Base-by-base conservation (phyloP, 1,284 basidiomycete genomes). In the Pulveroboletus sp. region DNA sequence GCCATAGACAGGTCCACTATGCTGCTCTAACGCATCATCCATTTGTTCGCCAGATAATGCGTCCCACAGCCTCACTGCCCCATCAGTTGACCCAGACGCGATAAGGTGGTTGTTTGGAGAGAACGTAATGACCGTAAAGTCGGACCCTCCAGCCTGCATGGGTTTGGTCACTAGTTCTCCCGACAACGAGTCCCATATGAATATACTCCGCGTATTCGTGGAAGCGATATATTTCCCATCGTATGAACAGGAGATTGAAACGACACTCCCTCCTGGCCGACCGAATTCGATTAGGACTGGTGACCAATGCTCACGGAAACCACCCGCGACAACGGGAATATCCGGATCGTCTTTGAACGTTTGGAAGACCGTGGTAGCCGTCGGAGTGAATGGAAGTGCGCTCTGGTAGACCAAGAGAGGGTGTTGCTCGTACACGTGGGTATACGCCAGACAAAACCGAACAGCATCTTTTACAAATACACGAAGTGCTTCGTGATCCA, bases 371-470 rank as follows among this genome's bases (percentile, higher is more conserved):
- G 54, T 46, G 18, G 62, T 57, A 11, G 57, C 48, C 20, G 56
- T 74, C 3, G 71, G 70, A 33, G 72, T 62, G 49, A 74, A 71
- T 7, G 70, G 72, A 28, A 74, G 67, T 17, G 70, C 72, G 12
- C 70, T 65, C 31, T 61, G 60, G 54, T 74, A 74, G 25, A 71
- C 72, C 24, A 71, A 51, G n/a, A 73, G 68, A 11, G 70, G 72
- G 44, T 74, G 72, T 22, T 71, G 68, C 54, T 71, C 72, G 46
- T 72, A 74, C 5, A 57, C 62, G 5, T 68, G 62, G 29, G 62
- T 59, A 52, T 65, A 71, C 4, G 72, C 68, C 45, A 72, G 70
- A 44, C 68, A 72, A 45, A 71, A 71, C 25, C 71, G 71, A 26
- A 66, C 58, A 18, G 66, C 61, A 33, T 74, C 72, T 49, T 56